Conservation (phyloP, 2,329 filamentous ascomycete species). For the Ilyonectria mors-panacis region DNA sequence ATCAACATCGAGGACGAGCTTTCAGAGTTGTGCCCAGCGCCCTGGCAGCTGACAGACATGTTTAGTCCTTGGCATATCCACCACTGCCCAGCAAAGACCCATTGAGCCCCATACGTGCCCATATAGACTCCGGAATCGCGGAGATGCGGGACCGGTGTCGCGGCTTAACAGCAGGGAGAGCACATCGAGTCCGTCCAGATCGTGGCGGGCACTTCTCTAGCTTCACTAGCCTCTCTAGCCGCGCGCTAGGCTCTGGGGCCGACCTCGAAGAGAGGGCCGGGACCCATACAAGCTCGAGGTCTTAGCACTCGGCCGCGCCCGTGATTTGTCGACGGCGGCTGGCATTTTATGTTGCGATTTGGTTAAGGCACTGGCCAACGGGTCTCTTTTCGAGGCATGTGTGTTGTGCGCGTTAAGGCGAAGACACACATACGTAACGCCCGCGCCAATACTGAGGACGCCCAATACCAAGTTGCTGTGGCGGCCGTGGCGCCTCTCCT, state of each 20-base stretch:
- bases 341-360: neutral
- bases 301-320: neutral
- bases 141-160: neutral
- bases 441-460: neutral
- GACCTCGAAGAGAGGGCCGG: neutral
- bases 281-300: neutral
- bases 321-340: constrained; percentile 19
- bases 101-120: neutral
- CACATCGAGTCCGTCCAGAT: neutral
- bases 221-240: neutral
- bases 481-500: neutral
- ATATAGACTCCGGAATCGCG: too few species aligned
- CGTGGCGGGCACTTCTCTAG: neutral
- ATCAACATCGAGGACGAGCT: neutral
- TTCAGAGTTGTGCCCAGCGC: neutral
- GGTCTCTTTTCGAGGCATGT: neutral
- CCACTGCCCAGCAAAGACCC: neutral
- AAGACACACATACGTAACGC: neutral
- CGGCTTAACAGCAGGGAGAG: neutral
- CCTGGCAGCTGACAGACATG: neutral
- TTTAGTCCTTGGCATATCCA: neutral
- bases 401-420: neutral
- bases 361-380: constrained; percentile 1
- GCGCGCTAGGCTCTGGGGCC: neutral
- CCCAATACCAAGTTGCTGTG: neutral